Evolutionary conservation across 1,139 yeast species (phyloP).

Genomic region (Pichia sp.): DNA sequence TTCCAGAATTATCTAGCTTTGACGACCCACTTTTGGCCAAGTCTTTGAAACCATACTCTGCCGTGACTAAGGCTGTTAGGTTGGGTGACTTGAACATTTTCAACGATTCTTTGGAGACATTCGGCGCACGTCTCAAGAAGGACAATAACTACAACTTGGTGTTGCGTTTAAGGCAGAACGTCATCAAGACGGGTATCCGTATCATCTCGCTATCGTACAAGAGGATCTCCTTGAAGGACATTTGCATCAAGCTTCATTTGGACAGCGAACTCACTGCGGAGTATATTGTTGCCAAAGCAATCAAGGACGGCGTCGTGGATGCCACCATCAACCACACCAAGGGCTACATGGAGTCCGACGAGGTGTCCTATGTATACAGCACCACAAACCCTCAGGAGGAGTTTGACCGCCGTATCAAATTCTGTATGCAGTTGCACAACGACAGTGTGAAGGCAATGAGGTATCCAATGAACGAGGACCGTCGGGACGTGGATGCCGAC

Average conservation of each 20-base stretch:
- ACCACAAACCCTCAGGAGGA: conserved; percentile 83
- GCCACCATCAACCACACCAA: conserved; percentile 88
- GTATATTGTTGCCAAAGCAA: conserved; percentile 93
- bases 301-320: conserved; percentile 95
- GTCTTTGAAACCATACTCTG: conserved; percentile 74
- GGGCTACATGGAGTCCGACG: conserved; percentile 90
- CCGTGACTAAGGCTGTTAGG: conserved; percentile 87
- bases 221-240: conserved; percentile 83
- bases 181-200: conserved; percentile 95
- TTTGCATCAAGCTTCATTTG: conserved; percentile 82
- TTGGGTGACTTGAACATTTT: conserved; percentile 85
- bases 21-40: conserved; percentile 56
- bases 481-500: conserved; percentile 49
- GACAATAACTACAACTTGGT: conserved; percentile 87
- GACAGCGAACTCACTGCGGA: conserved; percentile 96
- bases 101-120: conserved; percentile 65
- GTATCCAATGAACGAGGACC: conserved; percentile 60
- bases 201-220: conserved; percentile 90
- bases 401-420: conserved; percentile 89
- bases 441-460: conserved; percentile 96
- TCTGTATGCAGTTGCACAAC: conserved; percentile 85
- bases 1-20: conserved; percentile 87
- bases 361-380: conserved; percentile 79
- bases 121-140: conserved; percentile 57
- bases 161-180: conserved; percentile 89